phyloP scores from a whole-genome alignment of 139 green algal genomes.

The Chlorella ohadii region DNA sequence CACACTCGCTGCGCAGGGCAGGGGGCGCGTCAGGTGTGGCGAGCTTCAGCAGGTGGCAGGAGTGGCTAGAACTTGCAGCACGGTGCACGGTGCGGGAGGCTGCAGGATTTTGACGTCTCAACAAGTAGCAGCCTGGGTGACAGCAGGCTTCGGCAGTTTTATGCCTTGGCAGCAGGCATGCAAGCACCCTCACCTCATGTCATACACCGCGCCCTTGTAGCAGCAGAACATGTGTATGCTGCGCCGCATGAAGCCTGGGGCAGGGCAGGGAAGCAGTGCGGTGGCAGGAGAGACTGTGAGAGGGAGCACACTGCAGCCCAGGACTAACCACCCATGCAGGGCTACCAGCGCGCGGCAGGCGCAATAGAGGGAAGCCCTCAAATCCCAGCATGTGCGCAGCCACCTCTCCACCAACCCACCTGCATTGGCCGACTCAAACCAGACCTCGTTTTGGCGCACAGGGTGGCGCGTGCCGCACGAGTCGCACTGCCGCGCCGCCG shows the following conservation, averaged over 20 bases:
- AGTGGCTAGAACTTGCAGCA: no score
- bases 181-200: conserved; percentile 36
- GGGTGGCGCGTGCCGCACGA: conserved; percentile 19
- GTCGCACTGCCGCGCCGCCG: conserved; percentile 24
- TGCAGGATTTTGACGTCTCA: no score
- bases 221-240: conserved; percentile 21
- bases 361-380: no score
- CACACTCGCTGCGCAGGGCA: conserved; percentile 1
- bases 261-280: not conserved
- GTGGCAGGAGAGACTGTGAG: not conserved
- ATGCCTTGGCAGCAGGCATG: no score
- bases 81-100: no score
- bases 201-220: conserved; percentile 30
- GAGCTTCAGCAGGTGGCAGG: no score
- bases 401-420: not conserved
- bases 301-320: not conserved
- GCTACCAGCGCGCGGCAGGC: no score
- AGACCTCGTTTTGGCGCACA: conserved; percentile 22
- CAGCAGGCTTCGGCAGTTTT: no score
- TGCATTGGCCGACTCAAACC: conserved; percentile 20
- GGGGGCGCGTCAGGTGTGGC: no score
- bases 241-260: conserved; percentile 24
- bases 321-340: no score
- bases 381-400: no score
- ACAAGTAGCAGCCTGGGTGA: not conserved